A percentile compares a stretch with the other conserved stretches of the same genome.
These are phyloP conservation scores for Curvularia spicifera DNA, from an alignment of 2,329 filamentous ascomycete species.

Conservation along the genomic window DNA sequence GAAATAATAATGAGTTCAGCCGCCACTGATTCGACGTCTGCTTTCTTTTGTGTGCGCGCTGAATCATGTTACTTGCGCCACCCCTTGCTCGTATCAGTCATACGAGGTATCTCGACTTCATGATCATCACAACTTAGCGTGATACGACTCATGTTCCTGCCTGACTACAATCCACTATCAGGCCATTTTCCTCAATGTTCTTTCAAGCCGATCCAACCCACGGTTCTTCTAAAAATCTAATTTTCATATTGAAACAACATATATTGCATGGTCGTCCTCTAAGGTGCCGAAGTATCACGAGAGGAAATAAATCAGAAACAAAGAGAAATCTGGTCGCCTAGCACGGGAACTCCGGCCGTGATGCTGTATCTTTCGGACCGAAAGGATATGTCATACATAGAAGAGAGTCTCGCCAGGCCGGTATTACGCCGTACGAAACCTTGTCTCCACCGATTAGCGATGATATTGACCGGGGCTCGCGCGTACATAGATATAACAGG, in stretches of 20 bases:
- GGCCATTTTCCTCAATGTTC: not conserved
- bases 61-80: not conserved
- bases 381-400: slow-evolving; percentile 3
- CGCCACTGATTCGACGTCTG: not conserved
- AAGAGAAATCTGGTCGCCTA: not conserved
- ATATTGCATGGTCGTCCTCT: not conserved
- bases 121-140: not conserved
- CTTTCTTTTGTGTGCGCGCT: not conserved
- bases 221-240: not conserved
- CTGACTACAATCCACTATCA: not conserved
- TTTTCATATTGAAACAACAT: not conserved
- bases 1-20: not conserved
- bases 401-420: not conserved
- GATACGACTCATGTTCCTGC: not conserved
- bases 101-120: not conserved
- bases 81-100: not conserved
- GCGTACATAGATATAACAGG: not conserved
- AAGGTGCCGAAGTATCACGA: not conserved
- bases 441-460: slow-evolving; percentile 1
- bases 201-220: not conserved
- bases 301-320: not conserved
- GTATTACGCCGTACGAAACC: slow-evolving; percentile 3
- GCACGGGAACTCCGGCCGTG: slow-evolving; percentile 1
- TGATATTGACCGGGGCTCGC: not conserved
- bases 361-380: slow-evolving; percentile 1